Conservation (phyloP, 257 asterid genomes). For the Rauvolfia tetraphylla region DNA sequence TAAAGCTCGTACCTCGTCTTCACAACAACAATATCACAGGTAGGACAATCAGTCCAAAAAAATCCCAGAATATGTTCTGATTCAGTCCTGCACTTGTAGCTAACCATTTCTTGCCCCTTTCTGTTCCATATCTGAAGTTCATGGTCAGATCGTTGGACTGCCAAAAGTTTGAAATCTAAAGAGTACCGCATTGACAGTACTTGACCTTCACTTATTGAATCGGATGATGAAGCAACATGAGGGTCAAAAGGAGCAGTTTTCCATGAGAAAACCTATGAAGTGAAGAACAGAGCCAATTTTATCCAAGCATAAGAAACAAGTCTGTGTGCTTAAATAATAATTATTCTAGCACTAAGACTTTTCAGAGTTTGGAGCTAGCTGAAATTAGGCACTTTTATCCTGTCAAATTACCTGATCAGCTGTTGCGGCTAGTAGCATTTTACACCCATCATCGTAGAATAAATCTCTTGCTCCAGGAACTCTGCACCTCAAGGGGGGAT, state of each 20-base stretch:
- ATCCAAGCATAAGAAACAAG: conserved; percentile 20
- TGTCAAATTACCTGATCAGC: conserved; percentile 59
- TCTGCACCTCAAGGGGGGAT: conserved; percentile 75
- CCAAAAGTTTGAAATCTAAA: conserved; percentile 75
- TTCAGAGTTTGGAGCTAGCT: background rate
- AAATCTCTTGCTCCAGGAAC: conserved; percentile 56
- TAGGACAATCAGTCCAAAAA: conserved; percentile 90
- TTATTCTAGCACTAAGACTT: background rate
- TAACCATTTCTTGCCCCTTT: conserved; percentile 53
- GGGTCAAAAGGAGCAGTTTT: conserved; percentile 75
- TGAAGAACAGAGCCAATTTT: conserved; percentile 10
- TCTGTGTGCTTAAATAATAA: background rate
- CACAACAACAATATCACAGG: conserved; percentile 74
- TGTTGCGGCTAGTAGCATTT: conserved; percentile 62
- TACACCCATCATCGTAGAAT: conserved; percentile 79
- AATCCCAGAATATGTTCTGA: conserved; percentile 86
- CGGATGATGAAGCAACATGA: conserved; percentile 51
- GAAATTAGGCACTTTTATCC: background rate
- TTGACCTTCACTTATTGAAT: conserved; percentile 75
- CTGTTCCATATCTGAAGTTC: conserved; percentile 82
- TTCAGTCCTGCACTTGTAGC: conserved; percentile 67
- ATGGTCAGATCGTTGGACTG: conserved; percentile 73
- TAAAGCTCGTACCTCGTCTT: conserved; percentile 63
- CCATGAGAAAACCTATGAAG: conserved; percentile 75
- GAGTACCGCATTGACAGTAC: conserved; percentile 80